Evolutionary conservation across 2,329 filamentous ascomycete species (phyloP).

Genomic region (Pseudogymnoascus sp.): DNA sequence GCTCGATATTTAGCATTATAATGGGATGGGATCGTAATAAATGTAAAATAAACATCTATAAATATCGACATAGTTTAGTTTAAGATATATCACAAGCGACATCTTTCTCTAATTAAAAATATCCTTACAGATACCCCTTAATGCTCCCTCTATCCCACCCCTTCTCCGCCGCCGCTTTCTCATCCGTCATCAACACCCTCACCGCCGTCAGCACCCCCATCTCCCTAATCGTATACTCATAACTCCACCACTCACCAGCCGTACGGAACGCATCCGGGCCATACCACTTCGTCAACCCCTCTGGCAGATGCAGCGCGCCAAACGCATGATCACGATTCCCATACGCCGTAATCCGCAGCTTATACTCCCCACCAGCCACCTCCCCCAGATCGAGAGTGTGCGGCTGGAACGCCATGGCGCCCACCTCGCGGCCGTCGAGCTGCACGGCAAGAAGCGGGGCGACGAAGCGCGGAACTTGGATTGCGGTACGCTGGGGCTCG

Average conservation of each 20-base stretch:
- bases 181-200: too few relatives aligned
- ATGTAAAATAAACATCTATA: too few relatives aligned
- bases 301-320: slow-evolving; percentile 24
- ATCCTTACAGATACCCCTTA: too few relatives aligned
- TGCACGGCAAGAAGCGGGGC: slow-evolving; percentile 22
- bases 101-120: too few relatives aligned
- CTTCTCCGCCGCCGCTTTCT: too few relatives aligned
- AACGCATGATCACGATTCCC: slow-evolving; percentile 28
- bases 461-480: slow-evolving; percentile 21
- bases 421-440: slow-evolving; percentile 16
- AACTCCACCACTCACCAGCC: background rate
- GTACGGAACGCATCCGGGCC: slow-evolving; percentile 19
- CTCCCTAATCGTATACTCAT: background rate
- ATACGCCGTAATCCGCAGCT: slow-evolving; percentile 23
- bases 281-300: slow-evolving; percentile 20
- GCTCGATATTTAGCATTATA: too few relatives aligned
- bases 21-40: too few relatives aligned
- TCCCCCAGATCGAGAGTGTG: slow-evolving; percentile 19
- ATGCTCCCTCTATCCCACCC: too few relatives aligned
- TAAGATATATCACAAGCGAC: too few relatives aligned
- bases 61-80: too few relatives aligned
- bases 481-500: background rate
- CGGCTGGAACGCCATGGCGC: slow-evolving; percentile 24
- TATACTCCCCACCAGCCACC: slow-evolving; percentile 15
- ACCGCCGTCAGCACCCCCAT: too few relatives aligned